Conservation (phyloP, 23 red algal species). For the Agarophyton chilense region DNA sequence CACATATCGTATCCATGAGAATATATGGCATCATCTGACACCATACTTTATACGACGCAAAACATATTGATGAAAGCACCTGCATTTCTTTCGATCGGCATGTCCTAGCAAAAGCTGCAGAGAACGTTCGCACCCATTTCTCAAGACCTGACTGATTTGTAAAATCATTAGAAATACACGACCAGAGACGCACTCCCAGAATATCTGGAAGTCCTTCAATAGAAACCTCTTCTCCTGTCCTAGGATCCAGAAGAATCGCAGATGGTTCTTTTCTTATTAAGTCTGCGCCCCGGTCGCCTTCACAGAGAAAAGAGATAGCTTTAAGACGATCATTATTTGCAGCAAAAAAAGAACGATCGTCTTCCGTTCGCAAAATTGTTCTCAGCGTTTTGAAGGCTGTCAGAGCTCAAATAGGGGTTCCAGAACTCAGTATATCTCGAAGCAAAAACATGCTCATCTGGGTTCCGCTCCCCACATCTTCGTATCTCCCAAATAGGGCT, state of each 20-base stretch:
- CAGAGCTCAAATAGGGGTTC: constrained; percentile 10
- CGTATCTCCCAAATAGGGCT: neutral
- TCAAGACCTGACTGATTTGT: neutral
- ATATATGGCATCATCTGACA: constrained; percentile 46
- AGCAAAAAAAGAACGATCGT: constrained; percentile 3
- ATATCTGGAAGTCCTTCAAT: constrained; percentile 34
- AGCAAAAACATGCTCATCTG: constrained; percentile 32
- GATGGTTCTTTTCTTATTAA: neutral
- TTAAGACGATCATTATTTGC: neutral
- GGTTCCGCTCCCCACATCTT: constrained; percentile 37
- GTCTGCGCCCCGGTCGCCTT: neutral
- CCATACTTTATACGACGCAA: constrained; percentile 27
- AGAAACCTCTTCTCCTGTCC: neutral
- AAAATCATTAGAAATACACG: neutral
- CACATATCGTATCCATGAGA: constrained; percentile 40
- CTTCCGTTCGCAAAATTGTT: constrained; percentile 22
- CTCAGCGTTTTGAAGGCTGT: constrained; percentile 26
- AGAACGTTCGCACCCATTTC: constrained; percentile 55
- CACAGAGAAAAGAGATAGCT: neutral
- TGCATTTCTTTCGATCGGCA: constrained; percentile 40
- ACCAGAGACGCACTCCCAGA: constrained; percentile 23
- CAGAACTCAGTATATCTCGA: constrained; percentile 20
- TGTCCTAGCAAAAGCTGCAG: constrained; percentile 12
- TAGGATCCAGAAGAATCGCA: neutral
- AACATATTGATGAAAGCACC: constrained; percentile 22